Evolutionary conservation across 129 eudicot genomes (phyloP), one percentile per base, ranked within the genome.

Genomic region (Dittrichia graveolens): DNA sequence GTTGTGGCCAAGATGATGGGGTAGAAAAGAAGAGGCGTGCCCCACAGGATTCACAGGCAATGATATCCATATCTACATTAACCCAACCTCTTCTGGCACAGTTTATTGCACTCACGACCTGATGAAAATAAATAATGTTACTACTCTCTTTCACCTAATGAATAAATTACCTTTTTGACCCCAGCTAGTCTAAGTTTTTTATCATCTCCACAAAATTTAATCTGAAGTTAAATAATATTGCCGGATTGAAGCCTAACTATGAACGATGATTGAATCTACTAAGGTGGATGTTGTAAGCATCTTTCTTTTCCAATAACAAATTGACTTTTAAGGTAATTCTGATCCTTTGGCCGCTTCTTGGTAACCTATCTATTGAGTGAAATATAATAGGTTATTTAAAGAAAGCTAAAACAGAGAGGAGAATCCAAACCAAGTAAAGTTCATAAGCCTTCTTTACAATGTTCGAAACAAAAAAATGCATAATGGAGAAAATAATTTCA

Each of bases 51-150:
- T 83, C 88, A 83, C 97, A 91, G 31, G 90, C 87, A 63, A 95
- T 85, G 38, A 57, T 91, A 79, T 95, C 99, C 76, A 58, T 61
- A 69, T 88, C 99, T 58, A 91, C 88, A 80, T 95, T 95, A 69
- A 91, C 55, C 99, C 99, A 95, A 44, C 99, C 97, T 75, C 96
- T 88, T 65, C 87, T 77, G 44, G 99, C 96, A 83, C 99, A 95
- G 63, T 81, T 82, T 48, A 91, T 79, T 67, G 99, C 91, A 84
- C 88, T 85, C 18, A 91, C 87, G 44, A 76, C 97, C 97, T 95
- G 84, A 67, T 14, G 68, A 75, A 49, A 48, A 71, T 43, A 55
- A 47, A 78, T 66, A 58, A 70, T 44, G 31, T 24, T 24, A 47
- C 43, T 84, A 69, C 56, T 54, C 31, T 71, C 65, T 63, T 48